Base-by-base conservation (phyloP, 2,329 filamentous ascomycete genomes). In the Graphilbum ipis-grandicollis region DNA sequence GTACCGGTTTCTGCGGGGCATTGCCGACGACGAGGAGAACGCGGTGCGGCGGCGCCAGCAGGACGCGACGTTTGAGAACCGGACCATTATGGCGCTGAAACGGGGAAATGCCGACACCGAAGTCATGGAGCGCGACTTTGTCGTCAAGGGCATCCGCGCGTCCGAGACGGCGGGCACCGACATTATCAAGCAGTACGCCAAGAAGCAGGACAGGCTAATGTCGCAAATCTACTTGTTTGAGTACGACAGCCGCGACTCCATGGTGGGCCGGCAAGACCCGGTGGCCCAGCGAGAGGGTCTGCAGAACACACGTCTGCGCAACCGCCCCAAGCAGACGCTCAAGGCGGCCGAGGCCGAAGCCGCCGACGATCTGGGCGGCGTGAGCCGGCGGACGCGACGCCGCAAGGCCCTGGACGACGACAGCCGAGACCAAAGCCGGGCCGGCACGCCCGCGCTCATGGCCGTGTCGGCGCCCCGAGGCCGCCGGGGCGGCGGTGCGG, bases 211-310 rank as follows among this genome's bases (percentile, higher is more conserved):
- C 52, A 59, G 59, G 38, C 58, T 73, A 42, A 68, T 71, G 62
- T 70, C 72, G 8, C 60, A 66, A 41, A 60, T 64, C 2, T 77
- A 75, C 46, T 65, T 66, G 14, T 75, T 75, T 45, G 66, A 73
- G 41, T 71, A 75, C 44, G 71, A 75, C 44, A 59, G 65, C 9
- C 65, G 71, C 36, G 62, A 65, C 3, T 63, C 62, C 41, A 69
- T 68, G 51, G 59, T 75, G 40, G 70, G 71, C 17, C 58, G 59
- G 26, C 74, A 78, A 48, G 69, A 75, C 41, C 68, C 70, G 1
- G 55, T 67, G 26, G 62, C 59, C 9, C 70, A 75, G 44, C 56
- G 60, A 28, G 55, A 81, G 31, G 68, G 69, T 19, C 56, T 64
- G 40, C 61, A 63, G 44, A 69, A 68, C 34, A 62, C 63, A 5